A percentile compares a stretch with the other conserved stretches of the same genome.
phyloP scores from a whole-genome alignment of 169 alveolate species.

The Eimeria falciformis region DNA sequence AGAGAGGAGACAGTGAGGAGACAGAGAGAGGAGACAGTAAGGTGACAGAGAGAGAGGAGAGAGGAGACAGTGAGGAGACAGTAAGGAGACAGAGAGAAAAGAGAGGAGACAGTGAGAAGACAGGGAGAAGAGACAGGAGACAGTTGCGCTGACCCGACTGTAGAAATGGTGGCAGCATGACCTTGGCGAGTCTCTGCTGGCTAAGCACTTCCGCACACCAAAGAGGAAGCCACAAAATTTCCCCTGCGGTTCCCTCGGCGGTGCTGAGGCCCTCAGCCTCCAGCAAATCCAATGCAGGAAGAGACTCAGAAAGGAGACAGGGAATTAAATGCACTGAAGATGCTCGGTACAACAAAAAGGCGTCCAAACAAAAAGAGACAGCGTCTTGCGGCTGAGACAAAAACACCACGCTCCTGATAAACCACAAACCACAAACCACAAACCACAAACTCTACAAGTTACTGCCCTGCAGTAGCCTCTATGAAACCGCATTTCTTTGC shows the following conservation, averaged over 20 bases:
- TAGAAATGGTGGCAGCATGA: constrained; percentile 46
- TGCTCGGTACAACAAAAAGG: constrained; percentile 50
- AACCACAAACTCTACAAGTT: constrained; percentile 36
- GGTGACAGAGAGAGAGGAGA: too few species aligned
- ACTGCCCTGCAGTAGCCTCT: too few species aligned
- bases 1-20: too few species aligned
- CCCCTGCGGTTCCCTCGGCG: constrained; percentile 33
- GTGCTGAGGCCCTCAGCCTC: constrained; percentile 46
- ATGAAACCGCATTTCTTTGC: too few species aligned
- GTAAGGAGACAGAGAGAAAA: too few species aligned
- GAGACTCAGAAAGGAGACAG: constrained; percentile 9
- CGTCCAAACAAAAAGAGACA: not conserved
- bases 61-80: too few species aligned
- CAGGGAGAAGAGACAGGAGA: constrained; percentile 32
- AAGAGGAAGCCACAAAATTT: constrained; percentile 44
- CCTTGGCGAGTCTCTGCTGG: constrained; percentile 2
- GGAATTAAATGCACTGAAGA: constrained; percentile 37
- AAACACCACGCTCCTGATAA: constrained; percentile 10
- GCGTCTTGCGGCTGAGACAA: constrained; percentile 5
- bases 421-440: constrained; percentile 1
- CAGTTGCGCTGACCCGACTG: constrained; percentile 29
- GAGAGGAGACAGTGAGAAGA: not conserved
- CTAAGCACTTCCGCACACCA: constrained; percentile 70
- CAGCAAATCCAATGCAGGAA: constrained; percentile 48
- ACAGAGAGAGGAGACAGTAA: too few species aligned